Evolutionary conservation across 1,284 basidiomycete genomes (phyloP), one percentile per base, ranked within the genome.

Genomic region (Rhodotorula sp.): DNA sequence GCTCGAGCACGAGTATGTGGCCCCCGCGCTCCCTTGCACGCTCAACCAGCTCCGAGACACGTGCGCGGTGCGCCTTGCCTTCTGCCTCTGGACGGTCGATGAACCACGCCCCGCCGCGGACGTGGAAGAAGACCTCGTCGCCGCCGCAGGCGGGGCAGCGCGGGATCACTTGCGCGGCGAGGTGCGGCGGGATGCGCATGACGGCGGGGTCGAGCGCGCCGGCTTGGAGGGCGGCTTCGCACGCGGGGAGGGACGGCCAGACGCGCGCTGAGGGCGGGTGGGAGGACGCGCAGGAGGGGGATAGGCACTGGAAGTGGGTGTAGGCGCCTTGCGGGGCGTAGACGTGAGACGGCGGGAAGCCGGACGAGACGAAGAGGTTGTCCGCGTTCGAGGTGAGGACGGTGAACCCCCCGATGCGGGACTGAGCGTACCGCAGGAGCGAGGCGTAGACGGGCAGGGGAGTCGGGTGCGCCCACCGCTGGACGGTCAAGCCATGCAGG

Each of bases 341-440:
- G 60, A 68, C 25, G 1, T 48, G 66, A 3, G 34, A 2, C 12
- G 59, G 32, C 29, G 36, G 46, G 61, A 74, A 74, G 34, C 64
- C 61, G n/a, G 64, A 64, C 37, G 64, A 65, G 39, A 27, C 9
- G 64, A 74, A 74, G 37, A 74, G 64, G 12, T 55, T 15, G 58
- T 74, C 69, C 44, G 70, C 70, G 55, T 71, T 71, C 13, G 73
- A 74, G 32, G 70, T 71, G 51, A 71, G 60, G 51, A 74, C 55
- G 17, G 70, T 55, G 64, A 66, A 69, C 22, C 59, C 44, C 53
- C 39, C 39, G 37, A 60, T 32, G 29, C 44, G 59, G 21, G 59
- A 50, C 15, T 10, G 5, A 51, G 65, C 58, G 59, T 36, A 55
- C 37, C 7, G 6, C 17, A 46, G 60, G 10, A 74, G 72, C n/a